Evolutionary conservation across 2,329 filamentous ascomycete genomes (phyloP).

Genomic region (Penicillium sp.): DNA sequence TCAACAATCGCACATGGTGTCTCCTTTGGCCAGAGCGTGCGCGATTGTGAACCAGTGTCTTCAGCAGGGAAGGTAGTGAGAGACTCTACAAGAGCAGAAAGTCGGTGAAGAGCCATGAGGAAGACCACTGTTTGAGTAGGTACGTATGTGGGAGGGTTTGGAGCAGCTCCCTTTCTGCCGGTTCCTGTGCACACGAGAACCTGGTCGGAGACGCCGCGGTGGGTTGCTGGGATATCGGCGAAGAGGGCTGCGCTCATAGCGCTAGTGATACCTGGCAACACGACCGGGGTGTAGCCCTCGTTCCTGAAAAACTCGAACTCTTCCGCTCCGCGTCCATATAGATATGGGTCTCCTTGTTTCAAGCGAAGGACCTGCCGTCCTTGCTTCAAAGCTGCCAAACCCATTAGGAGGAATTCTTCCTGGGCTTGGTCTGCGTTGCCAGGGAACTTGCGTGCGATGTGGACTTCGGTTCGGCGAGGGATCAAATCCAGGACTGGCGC

Average conservation of each 20-base stretch:
- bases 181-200: slow-evolving; percentile 96
- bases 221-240: slow-evolving; percentile 81
- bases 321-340: slow-evolving; percentile 92
- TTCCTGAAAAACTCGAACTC: slow-evolving; percentile 80
- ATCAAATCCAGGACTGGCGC: slow-evolving; percentile 82
- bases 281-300: slow-evolving; percentile 66
- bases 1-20: slow-evolving; percentile 93
- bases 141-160: slow-evolving; percentile 76
- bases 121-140: slow-evolving; percentile 81
- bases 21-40: slow-evolving; percentile 62
- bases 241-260: slow-evolving; percentile 85
- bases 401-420: slow-evolving; percentile 78
- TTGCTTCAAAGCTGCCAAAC: slow-evolving; percentile 63
- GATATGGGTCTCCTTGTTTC: slow-evolving; percentile 95
- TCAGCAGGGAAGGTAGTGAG: slow-evolving; percentile 49
- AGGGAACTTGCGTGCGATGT: slow-evolving; percentile 95
- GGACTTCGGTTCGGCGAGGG: slow-evolving; percentile 80
- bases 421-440: slow-evolving; percentile 94
- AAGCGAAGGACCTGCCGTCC: slow-evolving; percentile 82
- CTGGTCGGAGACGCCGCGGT: slow-evolving; percentile 86
- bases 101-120: slow-evolving; percentile 88
- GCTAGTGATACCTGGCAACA: slow-evolving; percentile 87
- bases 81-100: slow-evolving; percentile 69
- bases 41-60: slow-evolving; percentile 26
- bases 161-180: slow-evolving; percentile 80